A percentile compares a stretch with the other conserved stretches of the same genome.
Evolutionary conservation across 768 basidiomycete genomes (phyloP).

Genomic region (Floccularia luteovirens): DNA sequence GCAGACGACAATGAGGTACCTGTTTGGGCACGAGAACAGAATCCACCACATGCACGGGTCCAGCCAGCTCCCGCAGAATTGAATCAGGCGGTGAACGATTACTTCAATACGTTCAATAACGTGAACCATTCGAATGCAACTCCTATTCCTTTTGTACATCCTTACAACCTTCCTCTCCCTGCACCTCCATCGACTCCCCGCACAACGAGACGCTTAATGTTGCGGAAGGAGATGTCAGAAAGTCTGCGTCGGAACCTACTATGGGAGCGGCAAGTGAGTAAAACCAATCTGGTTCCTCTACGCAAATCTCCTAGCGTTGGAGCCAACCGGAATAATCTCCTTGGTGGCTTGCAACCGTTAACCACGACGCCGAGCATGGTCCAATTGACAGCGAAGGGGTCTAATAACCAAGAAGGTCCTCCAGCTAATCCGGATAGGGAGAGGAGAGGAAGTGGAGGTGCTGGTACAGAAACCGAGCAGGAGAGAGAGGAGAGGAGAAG

Average conservation of each 20-base stretch:
- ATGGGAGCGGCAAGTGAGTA: constrained; percentile 69
- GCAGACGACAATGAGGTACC: constrained; percentile 16
- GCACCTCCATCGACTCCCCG: constrained; percentile 72
- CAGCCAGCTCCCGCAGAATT: constrained; percentile 7
- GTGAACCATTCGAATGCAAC: constrained; percentile 16
- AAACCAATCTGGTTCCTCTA: constrained; percentile 36
- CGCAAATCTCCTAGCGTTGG: constrained; percentile 21
- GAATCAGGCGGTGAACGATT: constrained; percentile 4
- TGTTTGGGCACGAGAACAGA: constrained; percentile 12
- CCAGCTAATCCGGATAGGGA: constrained; percentile 4
- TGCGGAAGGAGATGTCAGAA: constrained; percentile 80
- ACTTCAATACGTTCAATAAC: background rate
- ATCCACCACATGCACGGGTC: constrained; percentile 5
- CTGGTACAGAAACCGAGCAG: background rate
- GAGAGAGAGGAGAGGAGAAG: constrained; percentile 28
- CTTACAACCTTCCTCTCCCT: constrained; percentile 67
- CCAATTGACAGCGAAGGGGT: constrained; percentile 30
- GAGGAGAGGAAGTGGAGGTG: constrained; percentile 10
- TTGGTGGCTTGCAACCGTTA: constrained; percentile 20
- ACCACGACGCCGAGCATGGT: constrained; percentile 29
- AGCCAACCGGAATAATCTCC: constrained; percentile 13
- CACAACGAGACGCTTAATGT: constrained; percentile 79
- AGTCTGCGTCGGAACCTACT: constrained; percentile 73
- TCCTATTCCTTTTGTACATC: constrained; percentile 55
- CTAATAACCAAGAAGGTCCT: constrained; percentile 7